A percentile compares a stretch with the other conserved stretches of the same genome.
Evolutionary conservation across 1,284 basidiomycete species (phyloP).

Genomic region (Coriolopsis trogii): DNA sequence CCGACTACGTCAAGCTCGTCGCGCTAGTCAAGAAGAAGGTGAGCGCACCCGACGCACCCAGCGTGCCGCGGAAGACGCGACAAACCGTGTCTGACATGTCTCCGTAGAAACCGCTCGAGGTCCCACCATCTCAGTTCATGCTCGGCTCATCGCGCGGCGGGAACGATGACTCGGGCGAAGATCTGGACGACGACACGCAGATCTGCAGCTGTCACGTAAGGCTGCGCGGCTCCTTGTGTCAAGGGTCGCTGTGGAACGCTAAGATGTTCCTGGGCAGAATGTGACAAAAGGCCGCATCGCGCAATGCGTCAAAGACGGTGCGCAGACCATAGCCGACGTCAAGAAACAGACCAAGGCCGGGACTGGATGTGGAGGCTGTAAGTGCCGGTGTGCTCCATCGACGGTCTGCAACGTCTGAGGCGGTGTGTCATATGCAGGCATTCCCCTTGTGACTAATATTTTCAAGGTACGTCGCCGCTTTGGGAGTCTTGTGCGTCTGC

Average conservation of each 20-base stretch:
- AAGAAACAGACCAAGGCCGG: constrained; percentile 75
- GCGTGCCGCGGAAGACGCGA: too few relatives aligned
- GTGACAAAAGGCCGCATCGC: constrained; percentile 66
- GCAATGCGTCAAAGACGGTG: constrained; percentile 56
- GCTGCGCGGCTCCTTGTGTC: constrained; percentile 8
- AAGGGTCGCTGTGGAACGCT: background rate
- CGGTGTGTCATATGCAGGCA: constrained; percentile 30
- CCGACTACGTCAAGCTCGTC: constrained; percentile 73
- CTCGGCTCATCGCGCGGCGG: constrained; percentile 49
- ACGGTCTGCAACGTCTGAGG: constrained; percentile 5
- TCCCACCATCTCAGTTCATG: constrained; percentile 70
- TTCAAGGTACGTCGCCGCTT: constrained; percentile 42
- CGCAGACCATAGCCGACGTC: constrained; percentile 55
- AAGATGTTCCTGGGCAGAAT: constrained; percentile 39
- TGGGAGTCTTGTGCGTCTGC: background rate
- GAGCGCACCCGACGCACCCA: background rate
- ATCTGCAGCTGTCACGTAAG: constrained; percentile 67
- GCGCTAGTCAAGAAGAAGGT: constrained; percentile 74
- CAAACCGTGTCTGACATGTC: too few relatives aligned
- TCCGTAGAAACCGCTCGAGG: constrained; percentile 61
- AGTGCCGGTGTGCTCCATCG: constrained; percentile 52
- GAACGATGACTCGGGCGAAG: constrained; percentile 62
- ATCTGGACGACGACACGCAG: constrained; percentile 74
- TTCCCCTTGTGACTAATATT: constrained; percentile 51
- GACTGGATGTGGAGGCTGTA: constrained; percentile 76